Percentiles rank a stretch among this genome's conserved stretches.
Conservation (phyloP, 116 monocot species). For the Zostera marina region DNA sequence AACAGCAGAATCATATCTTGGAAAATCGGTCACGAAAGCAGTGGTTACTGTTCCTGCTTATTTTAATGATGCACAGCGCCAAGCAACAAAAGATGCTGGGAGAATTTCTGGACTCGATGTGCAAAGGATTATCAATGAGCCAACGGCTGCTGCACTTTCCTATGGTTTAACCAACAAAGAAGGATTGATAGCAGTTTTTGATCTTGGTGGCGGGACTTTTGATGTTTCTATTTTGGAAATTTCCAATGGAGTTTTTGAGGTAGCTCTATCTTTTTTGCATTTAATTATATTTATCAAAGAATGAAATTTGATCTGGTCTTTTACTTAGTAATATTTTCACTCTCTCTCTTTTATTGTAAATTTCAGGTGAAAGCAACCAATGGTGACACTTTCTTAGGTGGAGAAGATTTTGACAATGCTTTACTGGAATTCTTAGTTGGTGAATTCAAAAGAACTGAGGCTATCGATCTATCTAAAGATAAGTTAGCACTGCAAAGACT, state of each 20-base stretch:
- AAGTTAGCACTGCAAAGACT: conserved; percentile 30
- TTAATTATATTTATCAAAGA: background rate
- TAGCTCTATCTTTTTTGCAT: background rate
- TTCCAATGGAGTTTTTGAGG: conserved; percentile 15
- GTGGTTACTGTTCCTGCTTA: conserved; percentile 26
- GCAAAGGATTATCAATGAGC: conserved; percentile 22
- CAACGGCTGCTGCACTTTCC: conserved; percentile 19
- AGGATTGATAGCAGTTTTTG: conserved; percentile 25
- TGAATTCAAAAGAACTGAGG: conserved; percentile 34
- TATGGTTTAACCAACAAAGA: conserved; percentile 25
- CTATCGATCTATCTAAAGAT: conserved; percentile 38
- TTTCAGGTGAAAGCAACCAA: conserved; percentile 43
- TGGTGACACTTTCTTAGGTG: conserved; percentile 45
- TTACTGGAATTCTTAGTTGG: conserved; percentile 29
- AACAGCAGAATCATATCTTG: conserved; percentile 5
- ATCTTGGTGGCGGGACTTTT: conserved; percentile 11
- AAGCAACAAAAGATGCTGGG: conserved; percentile 10
- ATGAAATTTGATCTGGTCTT: background rate
- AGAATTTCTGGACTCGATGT: conserved; percentile 19
- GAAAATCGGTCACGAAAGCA: conserved; percentile 19
- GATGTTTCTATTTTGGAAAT: conserved; percentile 7
- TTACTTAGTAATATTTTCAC: background rate
- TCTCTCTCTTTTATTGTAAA: background rate
- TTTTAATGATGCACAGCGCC: conserved; percentile 28
- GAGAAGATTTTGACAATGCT: conserved; percentile 43